Evolutionary conservation across 208 protist species (phyloP), one percentile per base, ranked within the genome.

Genomic region (Wallacemonas rigidus): DNA sequence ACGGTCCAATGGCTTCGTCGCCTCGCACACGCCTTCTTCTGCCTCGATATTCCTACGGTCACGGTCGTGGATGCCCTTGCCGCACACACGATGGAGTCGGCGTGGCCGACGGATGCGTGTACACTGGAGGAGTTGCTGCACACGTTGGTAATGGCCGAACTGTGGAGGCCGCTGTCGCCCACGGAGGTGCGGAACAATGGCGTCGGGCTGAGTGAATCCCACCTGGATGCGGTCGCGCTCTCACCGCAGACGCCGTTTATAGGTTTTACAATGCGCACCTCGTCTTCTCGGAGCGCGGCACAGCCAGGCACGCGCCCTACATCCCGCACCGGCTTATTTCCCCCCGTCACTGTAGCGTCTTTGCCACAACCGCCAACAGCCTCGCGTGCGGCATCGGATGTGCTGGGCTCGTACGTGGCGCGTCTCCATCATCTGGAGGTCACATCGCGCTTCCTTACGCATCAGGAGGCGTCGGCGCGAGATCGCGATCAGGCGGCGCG

Each of bases 1-100:
- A 53, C 41, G 5, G 60, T 65, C 9, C 60, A 65, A 41, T 65
- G 60, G 60, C 41, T 65, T 9, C 60, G 60, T 8, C 36, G 9
- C 40, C 7, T 44, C 60, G 60, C 60, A 45, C 60, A 51, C n/a
- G 1, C 38, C n/a, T 65, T 14, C 43, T 45, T 65, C 41, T 38
- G 38, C n/a, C 43, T 65, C 41, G 2, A 26, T 41, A 45, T 65
- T 12, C 60, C 60, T 7, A 14, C 43, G 41, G n/a, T 65, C 60
- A 65, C 60, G 40, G 38, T 41, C 3, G 12, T 17, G 7, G 60
- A 65, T n/a, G 14, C 60, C 12, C 43, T 65, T 15, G 60, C 44
- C 6, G 43, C 36, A 5, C 60, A 39, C 53, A 57, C 45, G 6
- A 12, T 50, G 45, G 45, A 6, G 45, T 50, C 45, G 45, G 45